Evolutionary conservation across 441 rosid species (phyloP).

Genomic region (Eutrema salsugineum): DNA sequence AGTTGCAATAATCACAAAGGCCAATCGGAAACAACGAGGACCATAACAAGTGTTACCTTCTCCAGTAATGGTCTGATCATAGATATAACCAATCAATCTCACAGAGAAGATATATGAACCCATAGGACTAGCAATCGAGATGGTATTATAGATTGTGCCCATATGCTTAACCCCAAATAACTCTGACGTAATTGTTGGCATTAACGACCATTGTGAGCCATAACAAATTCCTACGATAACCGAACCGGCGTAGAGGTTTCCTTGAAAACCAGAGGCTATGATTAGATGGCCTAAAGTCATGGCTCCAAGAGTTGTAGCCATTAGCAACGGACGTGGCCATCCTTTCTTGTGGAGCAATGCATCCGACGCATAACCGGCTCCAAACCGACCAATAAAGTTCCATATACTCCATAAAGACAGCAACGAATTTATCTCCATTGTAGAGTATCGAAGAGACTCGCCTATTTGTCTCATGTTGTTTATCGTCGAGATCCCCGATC

Average conservation of each 20-base stretch:
- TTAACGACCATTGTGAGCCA: conserved; percentile 73
- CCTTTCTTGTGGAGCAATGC: conserved; percentile 49
- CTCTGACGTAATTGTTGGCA: conserved; percentile 71
- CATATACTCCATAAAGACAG: conserved; percentile 72
- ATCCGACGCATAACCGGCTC: conserved; percentile 65
- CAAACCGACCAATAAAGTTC: conserved; percentile 84
- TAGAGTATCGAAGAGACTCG: conserved; percentile 57
- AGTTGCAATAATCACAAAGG: conserved; percentile 57
- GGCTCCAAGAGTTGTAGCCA: conserved; percentile 48
- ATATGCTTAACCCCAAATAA: conserved; percentile 61
- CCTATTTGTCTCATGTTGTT: conserved; percentile 59
- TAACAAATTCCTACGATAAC: conserved; percentile 63
- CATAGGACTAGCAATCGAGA: conserved; percentile 64
- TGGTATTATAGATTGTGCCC: conserved; percentile 79
- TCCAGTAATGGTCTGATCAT: conserved; percentile 45
- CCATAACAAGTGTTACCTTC: conserved; percentile 47
- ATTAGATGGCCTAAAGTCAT: conserved; percentile 52
- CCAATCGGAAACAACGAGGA: conserved; percentile 53
- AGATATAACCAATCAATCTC: conserved; percentile 53
- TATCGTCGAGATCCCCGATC: conserved; percentile 58
- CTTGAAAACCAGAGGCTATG: conserved; percentile 57
- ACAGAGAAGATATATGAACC: conserved; percentile 72
- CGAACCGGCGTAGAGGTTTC: conserved; percentile 54
- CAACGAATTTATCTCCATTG: conserved; percentile 46
- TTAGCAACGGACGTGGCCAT: conserved; percentile 60